Evolutionary conservation across 106 monocot genomes (phyloP).

Genomic region (Dendrobium nobile): DNA sequence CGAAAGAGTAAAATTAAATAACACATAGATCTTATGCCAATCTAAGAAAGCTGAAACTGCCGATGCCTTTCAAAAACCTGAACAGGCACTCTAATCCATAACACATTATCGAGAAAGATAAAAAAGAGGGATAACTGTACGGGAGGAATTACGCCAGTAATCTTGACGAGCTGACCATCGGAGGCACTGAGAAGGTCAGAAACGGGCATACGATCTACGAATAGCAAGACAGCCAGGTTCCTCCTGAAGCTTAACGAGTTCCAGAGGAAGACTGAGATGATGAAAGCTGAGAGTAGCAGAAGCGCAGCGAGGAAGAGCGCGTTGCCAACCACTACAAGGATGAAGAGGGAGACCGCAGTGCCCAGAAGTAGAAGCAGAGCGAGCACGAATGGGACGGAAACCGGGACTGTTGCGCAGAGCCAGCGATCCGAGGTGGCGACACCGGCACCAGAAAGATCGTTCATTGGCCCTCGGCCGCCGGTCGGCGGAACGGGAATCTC

Average conservation of each 20-base stretch:
- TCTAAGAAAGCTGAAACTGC: too few relatives aligned
- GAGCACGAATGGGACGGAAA: slow-evolving; percentile 27
- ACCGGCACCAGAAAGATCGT: slow-evolving; percentile 35
- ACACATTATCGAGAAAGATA: background rate
- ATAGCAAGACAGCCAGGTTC: slow-evolving; percentile 23
- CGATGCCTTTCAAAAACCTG: too few relatives aligned
- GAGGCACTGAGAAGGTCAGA: slow-evolving; percentile 38
- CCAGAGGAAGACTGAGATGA: slow-evolving; percentile 48
- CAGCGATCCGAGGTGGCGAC: slow-evolving; percentile 5
- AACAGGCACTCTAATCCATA: too few relatives aligned
- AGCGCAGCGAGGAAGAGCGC: slow-evolving; percentile 41
- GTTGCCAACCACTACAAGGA: slow-evolving; percentile 71
- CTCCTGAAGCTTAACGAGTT: slow-evolving; percentile 29
- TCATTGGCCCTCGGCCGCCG: slow-evolving; percentile 13
- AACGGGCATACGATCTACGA: slow-evolving; percentile 45
- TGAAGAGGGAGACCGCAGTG: slow-evolving; percentile 48
- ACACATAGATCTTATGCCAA: too few relatives aligned
- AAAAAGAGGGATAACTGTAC: background rate
- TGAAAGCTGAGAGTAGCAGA: slow-evolving; percentile 43
- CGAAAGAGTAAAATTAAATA: too few relatives aligned
- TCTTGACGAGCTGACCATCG: slow-evolving; percentile 81
- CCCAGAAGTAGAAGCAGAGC: slow-evolving; percentile 41
- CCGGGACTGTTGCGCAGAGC: slow-evolving; percentile 37
- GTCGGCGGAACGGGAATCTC: too few relatives aligned
- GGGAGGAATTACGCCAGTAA: slow-evolving; percentile 52